phyloP scores from a whole-genome alignment of 495 filamentous ascomycete species.

The Tuber borchii region DNA sequence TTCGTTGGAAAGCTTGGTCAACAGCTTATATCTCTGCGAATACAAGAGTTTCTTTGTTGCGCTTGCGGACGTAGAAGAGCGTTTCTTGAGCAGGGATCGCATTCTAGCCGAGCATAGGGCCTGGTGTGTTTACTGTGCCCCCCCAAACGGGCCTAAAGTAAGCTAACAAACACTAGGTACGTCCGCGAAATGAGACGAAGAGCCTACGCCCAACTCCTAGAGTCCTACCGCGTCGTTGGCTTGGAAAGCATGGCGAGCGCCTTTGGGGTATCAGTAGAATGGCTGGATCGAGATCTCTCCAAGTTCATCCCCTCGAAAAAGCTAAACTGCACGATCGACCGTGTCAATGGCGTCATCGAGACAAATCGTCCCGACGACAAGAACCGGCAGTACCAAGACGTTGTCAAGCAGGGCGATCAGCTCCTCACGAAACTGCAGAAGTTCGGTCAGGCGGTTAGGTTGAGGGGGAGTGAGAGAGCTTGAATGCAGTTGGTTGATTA shows the following conservation, averaged over 20 bases:
- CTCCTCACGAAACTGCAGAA: slow-evolving; percentile 98
- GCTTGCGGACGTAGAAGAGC: slow-evolving; percentile 83
- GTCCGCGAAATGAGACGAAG: slow-evolving; percentile 95
- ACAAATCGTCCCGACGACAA: slow-evolving; percentile 96
- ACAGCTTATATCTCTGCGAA: slow-evolving; percentile 82
- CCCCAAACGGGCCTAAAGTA: neutral
- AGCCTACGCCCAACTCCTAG: slow-evolving; percentile 92
- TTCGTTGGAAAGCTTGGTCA: slow-evolving; percentile 78
- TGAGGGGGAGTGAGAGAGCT: slow-evolving; percentile 87
- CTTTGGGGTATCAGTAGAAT: slow-evolving; percentile 94
- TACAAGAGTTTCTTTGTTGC: slow-evolving; percentile 90
- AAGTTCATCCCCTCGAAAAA: slow-evolving; percentile 94
- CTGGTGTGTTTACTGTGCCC: slow-evolving; percentile 53
- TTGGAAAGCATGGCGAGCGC: slow-evolving; percentile 90
- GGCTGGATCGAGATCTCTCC: slow-evolving; percentile 86
- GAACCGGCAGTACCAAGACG: slow-evolving; percentile 97
- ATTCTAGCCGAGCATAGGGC: slow-evolving; percentile 87
- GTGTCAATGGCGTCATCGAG: slow-evolving; percentile 94
- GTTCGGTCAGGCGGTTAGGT: slow-evolving; percentile 89
- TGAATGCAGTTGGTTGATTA: slow-evolving; percentile 37
- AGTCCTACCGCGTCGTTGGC: slow-evolving; percentile 94
- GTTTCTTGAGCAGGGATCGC: slow-evolving; percentile 86
- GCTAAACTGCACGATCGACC: slow-evolving; percentile 93
- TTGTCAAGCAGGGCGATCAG: slow-evolving; percentile 93
- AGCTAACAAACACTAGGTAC: slow-evolving; percentile 43